Evolutionary conservation across 345 rosid genomes (phyloP), one percentile per base, ranked within the genome.

Genomic region (Rhodamnia argentea): DNA sequence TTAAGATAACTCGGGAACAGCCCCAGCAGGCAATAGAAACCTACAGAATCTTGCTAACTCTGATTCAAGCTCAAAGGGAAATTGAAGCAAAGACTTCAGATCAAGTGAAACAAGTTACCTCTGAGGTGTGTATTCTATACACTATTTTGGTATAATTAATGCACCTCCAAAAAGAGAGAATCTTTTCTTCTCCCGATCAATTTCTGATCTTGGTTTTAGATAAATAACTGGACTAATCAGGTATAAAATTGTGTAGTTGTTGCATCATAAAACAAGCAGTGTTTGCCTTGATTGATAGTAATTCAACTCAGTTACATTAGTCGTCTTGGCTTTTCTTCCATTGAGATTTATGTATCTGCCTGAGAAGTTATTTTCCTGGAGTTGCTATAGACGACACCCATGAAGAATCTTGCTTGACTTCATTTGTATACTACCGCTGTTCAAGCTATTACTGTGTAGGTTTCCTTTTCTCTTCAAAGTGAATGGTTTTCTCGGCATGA

Each of bases 21-120:
- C 98, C 98, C 86, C 95, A 93, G 91, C 93, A 92, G 92, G 98
- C 99, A 84, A 90, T 97, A 88, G 96, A 94, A 90, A 96, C 99
- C 84, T 96, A 94, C 90, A 94, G 96, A 89, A 86, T 92, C 59
- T 89, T 94, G 91, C 91, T 97, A n/a, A 92, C 95, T 86, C 88
- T 92, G 89, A 92, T 96, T 90, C 96, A 94, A 88, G 93, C 93
- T 78, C 97, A 94, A 82, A 92, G 91, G 86, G 96, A 92, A 82
- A 85, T 89, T 86, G 92, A 86, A 57, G 87, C 90, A 47, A 90
- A 90, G 87, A 89, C 87, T 84, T 74, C 85, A 26, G 89, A 85
- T 54, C 88, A 87, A 85, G 85, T 88, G 42, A 85, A 85, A 83
- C 82, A 64, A 83, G 87, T 78, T 40, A 83, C 59, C 18, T 86